Conservation (phyloP, 371 early-diverging fungal genomes). For the Rhizopus stolonifer region DNA sequence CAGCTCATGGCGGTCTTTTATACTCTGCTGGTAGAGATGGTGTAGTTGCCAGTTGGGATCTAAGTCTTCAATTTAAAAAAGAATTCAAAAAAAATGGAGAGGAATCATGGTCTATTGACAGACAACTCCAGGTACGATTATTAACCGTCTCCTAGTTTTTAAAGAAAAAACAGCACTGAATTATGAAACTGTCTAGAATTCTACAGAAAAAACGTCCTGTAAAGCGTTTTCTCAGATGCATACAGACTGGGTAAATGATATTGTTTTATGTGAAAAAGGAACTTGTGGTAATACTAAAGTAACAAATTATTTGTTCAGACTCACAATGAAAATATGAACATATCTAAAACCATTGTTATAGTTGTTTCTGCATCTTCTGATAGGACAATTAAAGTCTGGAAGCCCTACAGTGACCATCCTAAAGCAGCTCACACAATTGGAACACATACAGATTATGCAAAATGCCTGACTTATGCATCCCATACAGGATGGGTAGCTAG, state of each 20-base stretch:
- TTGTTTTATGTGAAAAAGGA: conserved; percentile 63
- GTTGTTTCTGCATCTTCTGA: conserved; percentile 93
- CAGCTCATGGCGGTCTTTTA: conserved; percentile 60
- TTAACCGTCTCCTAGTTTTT: not conserved
- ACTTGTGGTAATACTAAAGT: conserved; percentile 26
- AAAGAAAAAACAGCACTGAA: not conserved
- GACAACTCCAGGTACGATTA: conserved; percentile 5
- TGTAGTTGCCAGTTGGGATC: conserved; percentile 84
- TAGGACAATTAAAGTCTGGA: conserved; percentile 85
- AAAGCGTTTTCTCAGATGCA: conserved; percentile 80
- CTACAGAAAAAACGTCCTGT: conserved; percentile 43
- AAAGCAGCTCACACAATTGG: conserved; percentile 66
- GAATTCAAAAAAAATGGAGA: conserved; percentile 6
- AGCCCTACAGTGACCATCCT: conserved; percentile 52
- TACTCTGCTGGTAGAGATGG: conserved; percentile 93
- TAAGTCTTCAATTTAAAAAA: conserved; percentile 47
- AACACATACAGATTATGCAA: conserved; percentile 85
- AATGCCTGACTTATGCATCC: conserved; percentile 71
- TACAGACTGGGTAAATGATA: conserved; percentile 96
- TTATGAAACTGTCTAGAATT: not conserved
- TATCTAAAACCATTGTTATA: conserved; percentile 18
- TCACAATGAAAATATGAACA: not conserved
- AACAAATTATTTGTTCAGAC: not conserved
- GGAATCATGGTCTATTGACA: conserved; percentile 10
- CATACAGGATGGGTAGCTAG: conserved; percentile 82